Conservation (phyloP, 208 protist species). For the Leishmania amazonensis region DNA sequence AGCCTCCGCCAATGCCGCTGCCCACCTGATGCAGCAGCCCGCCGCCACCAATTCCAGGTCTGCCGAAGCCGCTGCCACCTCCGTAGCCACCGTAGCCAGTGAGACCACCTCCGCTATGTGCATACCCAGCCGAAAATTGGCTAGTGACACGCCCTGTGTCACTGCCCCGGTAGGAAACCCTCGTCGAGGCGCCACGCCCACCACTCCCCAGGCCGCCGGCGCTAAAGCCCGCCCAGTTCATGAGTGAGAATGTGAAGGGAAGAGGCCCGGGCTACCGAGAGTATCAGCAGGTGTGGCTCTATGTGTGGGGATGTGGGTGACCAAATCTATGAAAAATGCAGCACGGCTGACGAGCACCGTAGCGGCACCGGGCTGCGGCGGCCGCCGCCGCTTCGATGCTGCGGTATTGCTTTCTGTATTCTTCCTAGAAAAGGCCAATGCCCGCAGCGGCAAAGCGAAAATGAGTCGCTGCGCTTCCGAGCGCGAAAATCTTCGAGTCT, state of each 20-base stretch:
- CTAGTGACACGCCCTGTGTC: conserved; percentile 1
- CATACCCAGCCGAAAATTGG: conserved; percentile 2
- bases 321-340: background rate
- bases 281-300: background rate
- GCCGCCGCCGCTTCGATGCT: background rate
- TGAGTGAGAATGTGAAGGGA: background rate
- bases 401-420: background rate
- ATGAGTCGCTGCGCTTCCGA: background rate
- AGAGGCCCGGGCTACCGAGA: background rate
- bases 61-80: background rate
- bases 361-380: background rate
- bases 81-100: background rate
- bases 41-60: background rate
- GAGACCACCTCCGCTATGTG: background rate
- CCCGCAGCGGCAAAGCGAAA: background rate
- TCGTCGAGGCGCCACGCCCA: background rate
- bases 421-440: background rate
- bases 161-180: background rate
- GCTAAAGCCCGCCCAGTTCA: conserved; percentile 28
- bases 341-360: background rate
- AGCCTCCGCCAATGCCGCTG: background rate
- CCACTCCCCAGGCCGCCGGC: background rate
- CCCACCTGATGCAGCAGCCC: background rate
- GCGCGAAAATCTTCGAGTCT: background rate
- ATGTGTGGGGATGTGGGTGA: background rate